Base-by-base conservation (phyloP, 805 yeast genomes). In the Pichia nakasei region DNA sequence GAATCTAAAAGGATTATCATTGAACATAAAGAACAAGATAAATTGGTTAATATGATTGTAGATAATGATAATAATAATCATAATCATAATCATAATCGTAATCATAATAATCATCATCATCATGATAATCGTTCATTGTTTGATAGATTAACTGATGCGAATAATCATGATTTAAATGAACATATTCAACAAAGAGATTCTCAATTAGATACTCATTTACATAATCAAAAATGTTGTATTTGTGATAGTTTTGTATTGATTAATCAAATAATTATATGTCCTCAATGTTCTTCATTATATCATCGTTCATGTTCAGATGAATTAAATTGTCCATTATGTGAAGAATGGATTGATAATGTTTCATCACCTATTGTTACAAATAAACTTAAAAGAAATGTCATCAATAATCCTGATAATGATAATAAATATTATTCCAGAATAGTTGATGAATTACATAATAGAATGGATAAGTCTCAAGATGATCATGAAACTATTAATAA, bases 311-410 rank as follows among this genome's bases (percentile, higher is more conserved):
- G 68, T 46, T 38, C 46, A 26, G 47, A 48, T 42, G 53, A 46
- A 9, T 63, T 56, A 49, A 53, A 54, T 34, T 64, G 68, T 47
- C 68, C 68, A 1, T 57, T 63, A 58, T 64, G 68, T 45, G 67
- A 64, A 33, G 66, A 63, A 48, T 55, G 52, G 22, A 41, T 50
- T 21, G 56, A 52, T 35, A 47, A 55, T 6, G 48, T 33, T 5
- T 8, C 26, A 15, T 27, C 35, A 12, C 41, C 27, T 12, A 11
- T 57, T 3, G 42, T 53, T 13, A n/a, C 6, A 26, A 11, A 27
- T 43, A 29, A 31, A 38, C 37, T 35, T 9, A 27, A 18, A 19
- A 36, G 26, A 27, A 22, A 36, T 12, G 8, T 24, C 19, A 24
- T 12, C 22, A 12, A 2, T 8, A 17, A 18, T 6, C 12, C 2